Percentiles rank a stretch among this genome's conserved stretches.
phyloP scores from a whole-genome alignment of 192 early-diverging fungal species.

The Coemansia sp. region DNA sequence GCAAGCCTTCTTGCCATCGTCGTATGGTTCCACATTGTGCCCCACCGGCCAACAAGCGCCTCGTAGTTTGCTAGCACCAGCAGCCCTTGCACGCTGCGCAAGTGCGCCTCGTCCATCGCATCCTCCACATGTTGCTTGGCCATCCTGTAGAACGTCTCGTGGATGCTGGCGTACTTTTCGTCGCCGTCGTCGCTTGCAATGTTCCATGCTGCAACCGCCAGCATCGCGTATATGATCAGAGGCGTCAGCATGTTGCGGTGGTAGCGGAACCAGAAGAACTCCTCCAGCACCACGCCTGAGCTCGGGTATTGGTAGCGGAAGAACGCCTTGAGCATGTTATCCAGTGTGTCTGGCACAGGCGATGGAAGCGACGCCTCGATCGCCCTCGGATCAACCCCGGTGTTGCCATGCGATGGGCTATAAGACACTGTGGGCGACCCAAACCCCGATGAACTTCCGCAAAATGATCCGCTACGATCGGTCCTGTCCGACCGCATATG shows the following conservation, averaged over 20 bases:
- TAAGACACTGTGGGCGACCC: constrained; percentile 27
- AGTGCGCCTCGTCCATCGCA: constrained; percentile 53
- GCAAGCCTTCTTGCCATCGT: constrained; percentile 52
- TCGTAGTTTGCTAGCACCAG: constrained; percentile 56
- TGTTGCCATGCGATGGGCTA: constrained; percentile 32
- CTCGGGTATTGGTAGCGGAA: constrained; percentile 56
- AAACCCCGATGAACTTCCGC: constrained; percentile 34
- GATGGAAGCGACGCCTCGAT: constrained; percentile 44
- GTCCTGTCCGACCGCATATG: constrained; percentile 12
- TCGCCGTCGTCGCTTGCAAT: constrained; percentile 38
- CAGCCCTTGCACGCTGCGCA: constrained; percentile 54
- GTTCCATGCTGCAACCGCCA: constrained; percentile 53
- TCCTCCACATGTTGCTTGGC: constrained; percentile 55
- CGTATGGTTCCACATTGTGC: constrained; percentile 58
- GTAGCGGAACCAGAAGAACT: constrained; percentile 56
- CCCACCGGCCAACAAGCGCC: constrained; percentile 54
- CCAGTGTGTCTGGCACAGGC: constrained; percentile 38
- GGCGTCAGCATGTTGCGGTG: constrained; percentile 55
- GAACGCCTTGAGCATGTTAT: constrained; percentile 56
- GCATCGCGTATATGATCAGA: constrained; percentile 53
- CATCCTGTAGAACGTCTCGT: constrained; percentile 45
- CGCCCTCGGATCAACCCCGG: constrained; percentile 31
- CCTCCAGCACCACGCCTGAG: constrained; percentile 49
- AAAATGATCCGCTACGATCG: constrained; percentile 35
- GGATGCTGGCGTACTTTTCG: constrained; percentile 29